Evolutionary conservation across 768 basidiomycete genomes (phyloP), one percentile per base, ranked within the genome.

Genomic region (Rhodotorula kratochvilovae): DNA sequence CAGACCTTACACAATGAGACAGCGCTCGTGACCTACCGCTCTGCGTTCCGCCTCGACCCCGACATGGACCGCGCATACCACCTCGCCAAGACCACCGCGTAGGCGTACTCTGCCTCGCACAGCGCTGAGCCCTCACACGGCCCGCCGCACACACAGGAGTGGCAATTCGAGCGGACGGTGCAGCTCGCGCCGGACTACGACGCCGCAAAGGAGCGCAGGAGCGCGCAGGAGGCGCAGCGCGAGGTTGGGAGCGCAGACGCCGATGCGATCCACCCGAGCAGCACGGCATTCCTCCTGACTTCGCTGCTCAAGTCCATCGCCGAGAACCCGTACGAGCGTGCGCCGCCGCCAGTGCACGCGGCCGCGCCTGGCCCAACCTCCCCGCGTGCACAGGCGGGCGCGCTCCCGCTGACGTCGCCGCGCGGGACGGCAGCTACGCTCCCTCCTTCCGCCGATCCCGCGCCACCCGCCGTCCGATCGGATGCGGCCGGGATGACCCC

Each of bases 121-220:
- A 33, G 29, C 7, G 42, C 67, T 3, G 56, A 66, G 23, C 56
- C 65, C 8, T 39, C 31, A 33, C 25, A 27, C 55, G 0, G 35
- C 29, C 15, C 10, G 42, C 29, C 50, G 4, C 53, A 72, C 50
- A 10, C 35, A 29, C 62, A 61, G 27, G 73, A 73, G 10, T 71
- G 70, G 51, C 35, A 54, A 27, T 75, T 74, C 63, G 65, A 75
- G 56, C 71, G 77, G 11, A 76, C 77, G 1, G 25, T 78, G 0
- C 77, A 78, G 61, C 64, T 76, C 25, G 67, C 45, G 5, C 70
- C 76, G 17, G 77, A 78, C 58, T 78, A 78, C 45, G 67, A 62
- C 35, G 48, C 69, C 23, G 35, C 58, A 61, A 62, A 75, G 43
- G 68, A 74, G 62, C 68, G 67, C 21, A 56, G 73, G 7, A 74